Percentiles rank a stretch among this genome's conserved stretches.
Evolutionary conservation across 192 early-diverging fungal genomes (phyloP).

Genomic region (Mortierella antarctica): DNA sequence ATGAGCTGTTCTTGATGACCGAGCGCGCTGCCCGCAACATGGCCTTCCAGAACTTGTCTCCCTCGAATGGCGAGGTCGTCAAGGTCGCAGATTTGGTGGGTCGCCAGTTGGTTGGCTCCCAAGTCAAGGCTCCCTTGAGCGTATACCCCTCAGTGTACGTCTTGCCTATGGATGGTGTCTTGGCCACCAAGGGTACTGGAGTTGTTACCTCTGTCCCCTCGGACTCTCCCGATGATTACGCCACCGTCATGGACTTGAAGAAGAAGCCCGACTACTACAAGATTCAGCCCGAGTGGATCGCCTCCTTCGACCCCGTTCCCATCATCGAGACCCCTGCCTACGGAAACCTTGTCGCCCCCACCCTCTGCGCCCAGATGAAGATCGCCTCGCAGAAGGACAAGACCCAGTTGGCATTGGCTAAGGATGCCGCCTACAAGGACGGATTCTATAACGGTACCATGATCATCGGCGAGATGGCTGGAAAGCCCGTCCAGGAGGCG

Average conservation of each 20-base stretch:
- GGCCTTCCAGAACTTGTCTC: constrained; percentile 92
- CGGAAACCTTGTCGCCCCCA: constrained; percentile 87
- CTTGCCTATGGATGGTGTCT: constrained; percentile 97
- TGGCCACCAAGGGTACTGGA: constrained; percentile 96
- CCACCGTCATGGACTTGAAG: constrained; percentile 89
- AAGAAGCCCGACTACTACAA: constrained; percentile 96
- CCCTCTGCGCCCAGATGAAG: constrained; percentile 90
- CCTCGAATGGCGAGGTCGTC: constrained; percentile 69
- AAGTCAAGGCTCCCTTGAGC: constrained; percentile 90
- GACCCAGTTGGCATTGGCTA: constrained; percentile 89
- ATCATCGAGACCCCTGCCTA: constrained; percentile 90
- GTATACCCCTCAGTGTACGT: constrained; percentile 85
- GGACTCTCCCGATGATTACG: constrained; percentile 97
- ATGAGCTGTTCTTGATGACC: constrained; percentile 87
- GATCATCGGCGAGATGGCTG: constrained; percentile 83
- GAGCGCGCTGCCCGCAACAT: constrained; percentile 97
- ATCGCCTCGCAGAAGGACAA: constrained; percentile 98
- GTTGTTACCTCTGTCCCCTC: constrained; percentile 99
- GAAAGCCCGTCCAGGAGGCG: constrained; percentile 90
- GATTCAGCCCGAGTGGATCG: constrained; percentile 89
- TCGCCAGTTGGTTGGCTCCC: constrained; percentile 84
- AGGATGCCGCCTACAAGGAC: constrained; percentile 97
- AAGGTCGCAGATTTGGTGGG: constrained; percentile 85
- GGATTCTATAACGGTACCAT: constrained; percentile 95
- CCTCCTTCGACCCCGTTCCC: constrained; percentile 81